Conservation (phyloP, 129 eudicot species). For the Gnaphalium uliginosum region DNA sequence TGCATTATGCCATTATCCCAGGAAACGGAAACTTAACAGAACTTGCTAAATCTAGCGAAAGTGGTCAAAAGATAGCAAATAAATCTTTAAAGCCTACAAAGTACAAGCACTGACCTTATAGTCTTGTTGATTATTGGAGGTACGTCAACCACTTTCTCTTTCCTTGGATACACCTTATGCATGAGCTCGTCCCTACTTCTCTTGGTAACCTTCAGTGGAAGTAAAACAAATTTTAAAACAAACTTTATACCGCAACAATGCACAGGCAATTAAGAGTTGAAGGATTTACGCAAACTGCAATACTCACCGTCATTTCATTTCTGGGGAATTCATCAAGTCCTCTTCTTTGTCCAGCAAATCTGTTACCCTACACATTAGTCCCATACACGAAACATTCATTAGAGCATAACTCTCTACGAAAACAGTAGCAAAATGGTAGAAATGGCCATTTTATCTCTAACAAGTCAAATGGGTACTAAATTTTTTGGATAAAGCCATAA, state of each 20-base stretch:
- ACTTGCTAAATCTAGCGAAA: background rate
- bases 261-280: background rate
- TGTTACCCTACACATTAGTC: constrained; percentile 46
- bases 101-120: constrained; percentile 49
- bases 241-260: background rate
- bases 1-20: background rate
- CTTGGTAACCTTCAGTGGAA: constrained; percentile 46
- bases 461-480: background rate
- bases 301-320: constrained; percentile 55
- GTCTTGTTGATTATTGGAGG: constrained; percentile 39
- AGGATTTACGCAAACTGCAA: constrained; percentile 13
- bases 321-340: constrained; percentile 42
- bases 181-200: constrained; percentile 54
- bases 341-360: constrained; percentile 43
- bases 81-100: background rate
- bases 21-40: background rate
- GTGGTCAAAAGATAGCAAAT: background rate
- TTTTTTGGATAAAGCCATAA: background rate
- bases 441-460: background rate
- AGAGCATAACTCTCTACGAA: background rate
- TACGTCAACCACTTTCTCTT: constrained; percentile 35
- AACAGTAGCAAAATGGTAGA: background rate
- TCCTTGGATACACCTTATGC: constrained; percentile 42
- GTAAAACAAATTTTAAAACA: background rate
- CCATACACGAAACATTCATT: constrained; percentile 18